phyloP scores from a whole-genome alignment of 805 yeast genomes.

The Candida insectorum region DNA sequence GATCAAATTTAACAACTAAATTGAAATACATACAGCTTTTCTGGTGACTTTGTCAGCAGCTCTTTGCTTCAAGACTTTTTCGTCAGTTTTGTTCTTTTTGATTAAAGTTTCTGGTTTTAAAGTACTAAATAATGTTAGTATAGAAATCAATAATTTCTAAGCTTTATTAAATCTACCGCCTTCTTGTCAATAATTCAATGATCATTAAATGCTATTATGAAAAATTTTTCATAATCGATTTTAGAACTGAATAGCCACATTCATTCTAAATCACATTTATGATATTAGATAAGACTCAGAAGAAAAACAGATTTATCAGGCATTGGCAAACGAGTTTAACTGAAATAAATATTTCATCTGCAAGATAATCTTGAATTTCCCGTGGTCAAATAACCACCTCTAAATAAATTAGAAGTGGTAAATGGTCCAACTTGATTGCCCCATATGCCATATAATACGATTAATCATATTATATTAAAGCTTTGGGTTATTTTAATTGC shows the following conservation, averaged over 20 bases:
- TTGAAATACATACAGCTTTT: constrained; percentile 68
- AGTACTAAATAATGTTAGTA: constrained; percentile 35
- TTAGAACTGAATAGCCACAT: constrained; percentile 39
- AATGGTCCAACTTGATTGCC: not conserved
- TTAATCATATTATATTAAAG: no score
- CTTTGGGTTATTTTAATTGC: not conserved
- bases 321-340: constrained; percentile 34
- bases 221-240: constrained; percentile 13
- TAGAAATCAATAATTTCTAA: not conserved
- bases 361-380: constrained; percentile 41
- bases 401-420: not conserved
- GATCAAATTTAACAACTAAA: not conserved
- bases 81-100: constrained; percentile 77
- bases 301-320: constrained; percentile 43
- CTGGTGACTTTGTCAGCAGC: constrained; percentile 78
- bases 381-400: constrained; percentile 20
- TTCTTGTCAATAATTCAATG: constrained; percentile 1
- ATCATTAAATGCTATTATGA: not conserved
- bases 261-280: constrained; percentile 31
- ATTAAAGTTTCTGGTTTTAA: constrained; percentile 81
- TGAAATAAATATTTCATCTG: constrained; percentile 21
- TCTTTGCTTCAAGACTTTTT: constrained; percentile 72
- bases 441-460: no score
- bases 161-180: constrained; percentile 2
- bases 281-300: constrained; percentile 25